Percentiles rank a stretch among this genome's conserved stretches.
These are phyloP conservation scores for Arthrobotrys entomopaga DNA, from an alignment of 2,329 filamentous ascomycete species.

Conservation along the genomic window DNA sequence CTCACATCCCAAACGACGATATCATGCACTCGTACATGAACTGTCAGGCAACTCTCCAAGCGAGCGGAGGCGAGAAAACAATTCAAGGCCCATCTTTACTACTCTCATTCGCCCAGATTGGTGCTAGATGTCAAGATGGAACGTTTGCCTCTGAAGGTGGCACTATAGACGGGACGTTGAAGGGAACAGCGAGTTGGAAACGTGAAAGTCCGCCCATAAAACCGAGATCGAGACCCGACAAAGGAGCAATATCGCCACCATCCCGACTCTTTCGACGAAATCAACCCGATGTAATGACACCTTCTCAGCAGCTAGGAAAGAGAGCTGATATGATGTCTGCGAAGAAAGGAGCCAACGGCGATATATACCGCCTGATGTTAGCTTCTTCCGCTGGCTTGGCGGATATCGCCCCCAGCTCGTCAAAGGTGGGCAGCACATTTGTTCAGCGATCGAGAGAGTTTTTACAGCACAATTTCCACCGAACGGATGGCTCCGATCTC, in stretches of 20 bases:
- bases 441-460: conserved; percentile 41
- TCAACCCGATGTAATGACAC: conserved; percentile 9
- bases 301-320: conserved; percentile 4
- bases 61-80: conserved; percentile 34
- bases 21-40: conserved; percentile 25
- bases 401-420: conserved; percentile 28
- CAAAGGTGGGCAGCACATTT: conserved; percentile 40
- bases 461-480: conserved; percentile 41
- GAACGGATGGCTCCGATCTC: conserved; percentile 38
- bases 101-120: conserved; percentile 43
- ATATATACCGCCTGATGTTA: conserved; percentile 42
- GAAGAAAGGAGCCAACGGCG: conserved; percentile 32
- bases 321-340: conserved; percentile 38
- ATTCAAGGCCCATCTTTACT: conserved; percentile 32
- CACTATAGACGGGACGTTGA: conserved; percentile 21
- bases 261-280: conserved; percentile 20
- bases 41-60: conserved; percentile 27
- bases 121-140: conserved; percentile 48
- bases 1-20: conserved; percentile 41
- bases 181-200: conserved; percentile 41
- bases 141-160: conserved; percentile 18
- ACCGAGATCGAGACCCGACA: conserved; percentile 8
- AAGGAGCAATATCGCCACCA: conserved; percentile 8
- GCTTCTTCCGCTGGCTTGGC: conserved; percentile 29
- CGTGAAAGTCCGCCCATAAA: conserved; percentile 20